Evolutionary conservation across 306 rosid species (phyloP), one percentile per base, ranked within the genome.

Genomic region (Pachyrhizus erosus): DNA sequence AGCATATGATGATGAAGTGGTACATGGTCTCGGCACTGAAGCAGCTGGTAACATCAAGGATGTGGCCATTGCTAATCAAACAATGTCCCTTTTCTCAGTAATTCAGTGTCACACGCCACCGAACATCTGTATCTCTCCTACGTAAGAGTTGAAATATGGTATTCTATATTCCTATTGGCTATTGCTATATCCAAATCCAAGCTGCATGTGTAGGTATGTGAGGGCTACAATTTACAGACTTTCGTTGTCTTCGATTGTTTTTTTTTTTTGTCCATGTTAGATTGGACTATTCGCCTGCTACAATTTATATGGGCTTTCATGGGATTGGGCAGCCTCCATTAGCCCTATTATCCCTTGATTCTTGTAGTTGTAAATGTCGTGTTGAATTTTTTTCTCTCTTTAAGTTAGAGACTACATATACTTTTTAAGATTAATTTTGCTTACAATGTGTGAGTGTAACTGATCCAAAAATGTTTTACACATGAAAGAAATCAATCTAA

Each of bases 11-110:
- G 75, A 78, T 48, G 54, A 52, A 48, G 46, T 62, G 58, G 42
- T 37, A 13, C 15, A 82, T 23, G 80, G 75, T 64, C n/a, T 48
- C 29, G 26, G 9, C 13, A 70, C 14, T 46, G 76, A 15, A 37
- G 49, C 48, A 46, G 86, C 9, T 49, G 79, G 46, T 61, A 77
- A 39, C 79, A 49, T 79, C 65, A 66, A 64, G 76, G 81, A 73
- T 65, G 81, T 73, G 2, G 60, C 75, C 87, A 84, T 84, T 62
- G 83, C 65, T 20, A 39, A 58, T 49, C 24, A 76, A 60, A 61
- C 23, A 8, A 37, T n/a, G 48, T 33, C 14, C 49, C 26, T 37
- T 9, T 34, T 34, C 26, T n/a, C 48, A 66, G 29, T 37, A 33
- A 66, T 2, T 33, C 24, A 33, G 4, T 27, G 5, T 34, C 34